phyloP scores from a whole-genome alignment of 306 rosid species.

The Dicorynia guianensis region DNA sequence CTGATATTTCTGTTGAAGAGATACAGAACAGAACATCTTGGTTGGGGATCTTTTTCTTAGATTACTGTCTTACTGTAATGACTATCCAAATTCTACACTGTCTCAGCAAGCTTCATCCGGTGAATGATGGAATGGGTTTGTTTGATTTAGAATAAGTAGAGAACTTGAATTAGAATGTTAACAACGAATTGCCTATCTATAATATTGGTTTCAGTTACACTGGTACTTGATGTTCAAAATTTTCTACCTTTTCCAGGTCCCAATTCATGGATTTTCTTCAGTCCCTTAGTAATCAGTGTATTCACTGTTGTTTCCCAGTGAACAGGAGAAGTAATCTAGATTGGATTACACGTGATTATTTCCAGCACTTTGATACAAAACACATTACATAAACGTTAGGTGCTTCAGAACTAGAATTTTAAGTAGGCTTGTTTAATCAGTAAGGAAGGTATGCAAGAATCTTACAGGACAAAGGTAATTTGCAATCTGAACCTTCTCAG shows the following conservation, averaged over 20 bases:
- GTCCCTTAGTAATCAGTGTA: conserved; percentile 78
- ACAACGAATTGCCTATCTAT: not conserved
- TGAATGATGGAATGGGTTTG: not conserved
- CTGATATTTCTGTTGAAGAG: too few relatives aligned
- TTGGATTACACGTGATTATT: conserved; percentile 35
- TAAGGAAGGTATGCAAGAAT: conserved; percentile 35
- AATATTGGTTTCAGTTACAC: not conserved
- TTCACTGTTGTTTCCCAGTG: conserved; percentile 97
- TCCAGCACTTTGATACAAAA: conserved; percentile 17
- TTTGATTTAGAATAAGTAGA: conserved; percentile 2
- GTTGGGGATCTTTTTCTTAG: too few relatives aligned
- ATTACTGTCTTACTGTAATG: too few relatives aligned
- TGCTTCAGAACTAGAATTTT: conserved; percentile 28
- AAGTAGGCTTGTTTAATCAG: conserved; percentile 33
- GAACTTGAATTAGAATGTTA: not conserved
- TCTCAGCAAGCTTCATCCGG: too few relatives aligned
- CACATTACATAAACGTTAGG: conserved; percentile 5
- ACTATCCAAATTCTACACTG: too few relatives aligned
- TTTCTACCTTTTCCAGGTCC: conserved; percentile 96
- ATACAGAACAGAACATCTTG: too few relatives aligned
- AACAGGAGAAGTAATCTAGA: conserved; percentile 95
- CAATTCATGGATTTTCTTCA: conserved; percentile 87
- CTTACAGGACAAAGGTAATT: conserved; percentile 92
- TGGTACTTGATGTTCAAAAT: not conserved
- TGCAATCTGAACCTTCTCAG: conserved; percentile 89